Conservation (phyloP, 116 monocot genomes). For the Iris pallida region DNA sequence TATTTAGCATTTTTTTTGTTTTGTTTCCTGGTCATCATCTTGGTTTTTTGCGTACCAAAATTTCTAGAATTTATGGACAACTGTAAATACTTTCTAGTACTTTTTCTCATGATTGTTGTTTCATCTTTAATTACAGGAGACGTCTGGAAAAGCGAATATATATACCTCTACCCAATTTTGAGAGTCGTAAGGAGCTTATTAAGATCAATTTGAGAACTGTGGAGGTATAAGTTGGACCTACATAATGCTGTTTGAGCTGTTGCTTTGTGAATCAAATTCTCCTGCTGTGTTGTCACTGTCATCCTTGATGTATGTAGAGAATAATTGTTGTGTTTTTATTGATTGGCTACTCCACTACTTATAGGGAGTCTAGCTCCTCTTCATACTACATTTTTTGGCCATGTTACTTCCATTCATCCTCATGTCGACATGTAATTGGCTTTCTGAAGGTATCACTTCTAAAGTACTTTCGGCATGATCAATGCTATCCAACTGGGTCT, state of each 20-base stretch:
- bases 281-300: too few species aligned
- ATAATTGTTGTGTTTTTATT: too few species aligned
- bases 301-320: too few species aligned
- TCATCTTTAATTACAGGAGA: slow-evolving; percentile 51
- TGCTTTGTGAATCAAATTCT: background rate
- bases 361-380: too few species aligned
- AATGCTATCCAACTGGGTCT: too few species aligned
- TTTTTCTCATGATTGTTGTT: background rate
- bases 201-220: slow-evolving; percentile 90
- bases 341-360: too few species aligned
- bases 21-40: background rate
- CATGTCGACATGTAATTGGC: too few species aligned
- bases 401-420: too few species aligned
- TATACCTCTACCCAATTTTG: slow-evolving; percentile 89
- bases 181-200: slow-evolving; percentile 94
- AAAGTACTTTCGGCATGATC: too few species aligned
- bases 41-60: background rate
- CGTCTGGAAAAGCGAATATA: slow-evolving; percentile 93
- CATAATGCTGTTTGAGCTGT: background rate
- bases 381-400: too few species aligned
- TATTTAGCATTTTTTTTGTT: background rate
- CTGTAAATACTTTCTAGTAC: background rate
- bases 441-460: too few species aligned
- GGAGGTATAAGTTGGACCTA: slow-evolving; percentile 43
- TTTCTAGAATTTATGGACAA: too few species aligned